A percentile compares a stretch with the other conserved stretches of the same genome.
Evolutionary conservation across 2,329 filamentous ascomycete genomes (phyloP).

Genomic region (Venturia aucupariae): DNA sequence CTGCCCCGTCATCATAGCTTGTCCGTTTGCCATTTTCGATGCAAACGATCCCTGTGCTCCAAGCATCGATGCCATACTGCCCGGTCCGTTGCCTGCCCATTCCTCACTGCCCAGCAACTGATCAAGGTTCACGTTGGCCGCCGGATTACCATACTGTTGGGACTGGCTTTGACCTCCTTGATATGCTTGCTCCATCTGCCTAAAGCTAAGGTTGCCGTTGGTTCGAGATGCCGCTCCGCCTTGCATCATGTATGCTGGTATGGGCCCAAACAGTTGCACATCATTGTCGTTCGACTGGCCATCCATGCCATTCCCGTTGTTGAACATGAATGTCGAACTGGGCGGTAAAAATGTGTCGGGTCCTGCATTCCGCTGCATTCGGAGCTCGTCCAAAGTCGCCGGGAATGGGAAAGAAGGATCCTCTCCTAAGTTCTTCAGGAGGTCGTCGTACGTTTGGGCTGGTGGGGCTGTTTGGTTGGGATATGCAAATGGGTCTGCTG

Average conservation of each 20-base stretch:
- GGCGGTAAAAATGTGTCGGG: conserved; percentile 13
- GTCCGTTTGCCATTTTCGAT: not conserved
- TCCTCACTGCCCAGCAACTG: conserved; percentile 31
- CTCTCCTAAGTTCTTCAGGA: conserved; percentile 31
- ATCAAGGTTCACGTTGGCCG: conserved; percentile 26
- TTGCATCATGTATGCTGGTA: conserved; percentile 63
- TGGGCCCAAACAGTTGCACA: conserved; percentile 60
- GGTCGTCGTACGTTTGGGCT: conserved; percentile 46
- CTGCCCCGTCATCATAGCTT: not conserved
- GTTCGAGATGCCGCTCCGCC: conserved; percentile 24
- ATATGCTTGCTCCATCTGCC: conserved; percentile 15
- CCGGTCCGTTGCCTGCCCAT: conserved; percentile 27
- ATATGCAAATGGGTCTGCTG: conserved; percentile 69
- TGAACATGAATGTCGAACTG: conserved; percentile 15
- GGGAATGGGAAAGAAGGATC: conserved; percentile 16
- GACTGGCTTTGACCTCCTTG: conserved; percentile 13
- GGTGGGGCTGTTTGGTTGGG: conserved; percentile 48
- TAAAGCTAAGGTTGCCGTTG: conserved; percentile 20
- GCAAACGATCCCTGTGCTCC: not conserved
- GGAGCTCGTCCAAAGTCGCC: conserved; percentile 5
- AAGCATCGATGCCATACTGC: not conserved
- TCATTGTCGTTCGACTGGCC: conserved; percentile 41
- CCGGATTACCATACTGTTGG: conserved; percentile 28
- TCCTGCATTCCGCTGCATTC: not conserved
- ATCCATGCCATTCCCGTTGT: conserved; percentile 5